Base-by-base conservation (phyloP, 331 rosid genomes). In the Malus hybrid region DNA sequence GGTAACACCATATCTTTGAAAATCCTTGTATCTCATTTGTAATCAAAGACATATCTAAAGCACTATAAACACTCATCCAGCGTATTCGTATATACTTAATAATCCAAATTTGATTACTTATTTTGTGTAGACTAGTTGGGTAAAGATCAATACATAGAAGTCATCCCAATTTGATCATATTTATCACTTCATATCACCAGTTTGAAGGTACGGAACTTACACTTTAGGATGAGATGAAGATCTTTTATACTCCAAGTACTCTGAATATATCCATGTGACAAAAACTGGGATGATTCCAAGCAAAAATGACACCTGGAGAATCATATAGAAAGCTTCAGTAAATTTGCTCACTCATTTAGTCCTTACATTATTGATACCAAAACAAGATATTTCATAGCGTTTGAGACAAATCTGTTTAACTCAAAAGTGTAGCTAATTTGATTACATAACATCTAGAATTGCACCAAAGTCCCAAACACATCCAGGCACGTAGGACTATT, bases 241-340 rank as follows among this genome's bases (percentile, higher is more conserved):
- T 86, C 70, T 93, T 89, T 71, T 89, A 81, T 89, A 89, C 71
- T 91, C 98, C 32, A 91, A 83, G 88, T 84, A 93, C 83, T 93
- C 98, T 48, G 98, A 84, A 85, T 93, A 93, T 84, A 88, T 84
- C 97, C 98, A 91, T 24, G 97, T 75, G 64, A 89, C 90, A 85
- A 91, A 88, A 75, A 90, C 80, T 24, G 98, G 98, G 85, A 91
- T 82, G 71, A 89, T 65, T 56, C 98, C 97, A 79, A 93, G 88
- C 79, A 91, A 83, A 78, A 93, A 87, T 5, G 98, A 91, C 84
- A 93, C 92, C 92, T 88, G 83, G 42, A 18, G 22, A 71, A 84
- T 69, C 78, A 84, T 8, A 76, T 73, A 57, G 62, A 73, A 80
- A 74, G 66, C 60, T 62, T 82, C 83, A 83, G 71, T 70, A 79